Percentiles rank a stretch among this genome's conserved stretches.
Conservation (phyloP, 177 flowering plant species). For the Viscum album region DNA sequence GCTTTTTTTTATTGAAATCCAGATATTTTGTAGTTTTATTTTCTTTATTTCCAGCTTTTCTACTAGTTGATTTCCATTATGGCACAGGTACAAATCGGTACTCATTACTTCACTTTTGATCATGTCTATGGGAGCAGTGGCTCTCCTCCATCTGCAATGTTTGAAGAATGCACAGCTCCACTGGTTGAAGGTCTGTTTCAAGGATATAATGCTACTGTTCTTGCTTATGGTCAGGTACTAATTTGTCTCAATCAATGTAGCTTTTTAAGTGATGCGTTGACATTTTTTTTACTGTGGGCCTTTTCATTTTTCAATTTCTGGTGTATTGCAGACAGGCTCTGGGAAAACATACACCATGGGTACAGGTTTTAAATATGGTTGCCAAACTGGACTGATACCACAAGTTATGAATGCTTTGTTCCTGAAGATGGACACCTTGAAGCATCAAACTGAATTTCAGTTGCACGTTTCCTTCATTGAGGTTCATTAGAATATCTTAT, state of each 20-base stretch:
- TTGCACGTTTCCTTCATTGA: conserved; percentile 94
- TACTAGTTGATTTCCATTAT: not conserved
- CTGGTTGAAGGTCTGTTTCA: conserved; percentile 95
- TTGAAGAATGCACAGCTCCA: conserved; percentile 81
- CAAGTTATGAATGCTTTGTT: conserved; percentile 81
- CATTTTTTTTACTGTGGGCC: not conserved
- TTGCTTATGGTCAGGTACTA: conserved; percentile 96
- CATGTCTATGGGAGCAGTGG: conserved; percentile 90
- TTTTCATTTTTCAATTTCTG: conserved; percentile 15
- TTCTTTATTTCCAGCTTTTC: not conserved
- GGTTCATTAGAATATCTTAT: conserved; percentile 28
- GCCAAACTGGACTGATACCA: conserved; percentile 65
- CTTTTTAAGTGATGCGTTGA: not conserved
- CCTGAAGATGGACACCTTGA: conserved; percentile 60
- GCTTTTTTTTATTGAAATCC: too few relatives aligned
- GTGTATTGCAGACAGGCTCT: conserved; percentile 74
- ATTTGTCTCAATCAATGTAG: not conserved
- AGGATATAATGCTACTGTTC: conserved; percentile 99
- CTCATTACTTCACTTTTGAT: conserved; percentile 94
- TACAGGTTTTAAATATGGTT: conserved; percentile 69
- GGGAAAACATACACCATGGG: conserved; percentile 99
- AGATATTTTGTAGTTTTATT: too few relatives aligned
- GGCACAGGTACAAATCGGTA: conserved; percentile 80
- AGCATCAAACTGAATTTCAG: conserved; percentile 74
- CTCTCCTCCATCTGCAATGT: conserved; percentile 70